Evolutionary conservation across 352 stramenopile genomes (phyloP).

Genomic region (Halophytophthora polymorphica): DNA sequence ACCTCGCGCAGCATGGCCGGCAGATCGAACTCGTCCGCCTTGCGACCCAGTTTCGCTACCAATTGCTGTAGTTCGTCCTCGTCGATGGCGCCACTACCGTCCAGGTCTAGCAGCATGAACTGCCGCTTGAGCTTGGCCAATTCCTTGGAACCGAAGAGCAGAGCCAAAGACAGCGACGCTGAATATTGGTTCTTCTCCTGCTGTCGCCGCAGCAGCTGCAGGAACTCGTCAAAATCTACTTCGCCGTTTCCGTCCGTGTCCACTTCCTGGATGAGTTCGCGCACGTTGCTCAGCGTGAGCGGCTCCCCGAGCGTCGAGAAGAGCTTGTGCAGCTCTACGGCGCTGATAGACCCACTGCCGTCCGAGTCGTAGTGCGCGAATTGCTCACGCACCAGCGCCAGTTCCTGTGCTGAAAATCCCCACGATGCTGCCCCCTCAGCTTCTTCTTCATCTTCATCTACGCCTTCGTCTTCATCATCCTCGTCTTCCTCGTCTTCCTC

Average conservation of each 20-base stretch:
- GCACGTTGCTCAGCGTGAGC: conserved; percentile 51
- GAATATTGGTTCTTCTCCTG: conserved; percentile 62
- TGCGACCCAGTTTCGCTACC: conserved; percentile 57
- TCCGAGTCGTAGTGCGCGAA: conserved; percentile 66
- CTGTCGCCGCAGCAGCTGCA: conserved; percentile 55
- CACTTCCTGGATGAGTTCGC: conserved; percentile 54
- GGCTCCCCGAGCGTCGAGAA: conserved; percentile 57
- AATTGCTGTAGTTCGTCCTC: conserved; percentile 57
- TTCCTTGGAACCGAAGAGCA: conserved; percentile 62
- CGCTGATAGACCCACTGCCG: conserved; percentile 58
- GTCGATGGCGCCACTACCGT: conserved; percentile 67
- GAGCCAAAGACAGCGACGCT: conserved; percentile 53
- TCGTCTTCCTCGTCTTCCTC: too few species aligned
- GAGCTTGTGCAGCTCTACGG: conserved; percentile 54
- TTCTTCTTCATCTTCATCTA: conserved; percentile 14
- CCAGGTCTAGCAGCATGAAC: conserved; percentile 65
- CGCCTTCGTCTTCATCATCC: conserved; percentile 12
- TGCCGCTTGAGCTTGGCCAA: conserved; percentile 64
- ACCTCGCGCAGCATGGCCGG: conserved; percentile 61
- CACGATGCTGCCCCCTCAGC: conserved; percentile 15
- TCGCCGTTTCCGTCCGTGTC: conserved; percentile 60
- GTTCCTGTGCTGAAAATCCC: conserved; percentile 42
- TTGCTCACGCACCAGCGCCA: conserved; percentile 39
- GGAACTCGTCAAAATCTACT: conserved; percentile 70
- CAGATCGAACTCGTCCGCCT: conserved; percentile 43